Percentiles rank a stretch among this genome's conserved stretches.
Conservation (phyloP, 139 green algal species). For the Edaphochlamys debaryana region DNA sequence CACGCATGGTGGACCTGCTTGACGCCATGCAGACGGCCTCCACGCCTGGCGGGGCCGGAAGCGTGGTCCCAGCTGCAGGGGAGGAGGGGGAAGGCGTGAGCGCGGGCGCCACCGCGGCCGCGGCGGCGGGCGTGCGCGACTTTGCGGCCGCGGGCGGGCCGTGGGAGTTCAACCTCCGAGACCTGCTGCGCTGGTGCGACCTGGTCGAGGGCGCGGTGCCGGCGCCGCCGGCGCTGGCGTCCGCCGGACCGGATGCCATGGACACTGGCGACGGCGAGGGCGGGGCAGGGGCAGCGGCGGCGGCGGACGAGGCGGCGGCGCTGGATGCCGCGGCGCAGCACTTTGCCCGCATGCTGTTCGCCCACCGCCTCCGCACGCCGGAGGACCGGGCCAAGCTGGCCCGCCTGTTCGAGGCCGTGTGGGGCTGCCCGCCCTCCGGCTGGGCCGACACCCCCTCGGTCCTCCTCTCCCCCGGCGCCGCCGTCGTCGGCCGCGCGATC, state of each 20-base stretch:
- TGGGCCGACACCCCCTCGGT: conserved; percentile 6
- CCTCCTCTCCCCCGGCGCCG: conserved; percentile 2
- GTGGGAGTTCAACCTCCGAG: conserved; percentile 99
- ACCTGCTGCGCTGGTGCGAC: conserved; percentile 96
- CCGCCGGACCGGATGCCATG: conserved; percentile 21
- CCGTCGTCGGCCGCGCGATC: conserved; percentile 40
- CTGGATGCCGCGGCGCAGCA: conserved; percentile 70
- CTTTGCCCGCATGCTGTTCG: conserved; percentile 82
- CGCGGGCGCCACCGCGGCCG: neutral
- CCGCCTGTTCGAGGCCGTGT: conserved; percentile 63
- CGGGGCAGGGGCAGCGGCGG: neutral
- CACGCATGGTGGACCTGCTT: conserved; percentile 87
- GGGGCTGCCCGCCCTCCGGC: conserved; percentile 44
- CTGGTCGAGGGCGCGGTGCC: conserved; percentile 68
- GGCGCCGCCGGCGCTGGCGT: conserved; percentile 20
- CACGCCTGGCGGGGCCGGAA: too few relatives aligned
- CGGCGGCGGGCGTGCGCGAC: conserved; percentile 15
- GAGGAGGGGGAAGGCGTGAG: neutral
- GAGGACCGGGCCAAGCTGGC: conserved; percentile 70
- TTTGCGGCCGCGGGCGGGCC: conserved; percentile 87
- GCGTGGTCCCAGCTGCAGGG: too few relatives aligned
- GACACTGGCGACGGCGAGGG: neutral
- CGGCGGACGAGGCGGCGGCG: conserved; percentile 17
- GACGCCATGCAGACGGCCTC: conserved; percentile 68
- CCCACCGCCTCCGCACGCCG: conserved; percentile 81